These are phyloP conservation scores for Fusarium musae DNA, from an alignment of 2,329 filamentous ascomycete species.

Conservation along the genomic window DNA sequence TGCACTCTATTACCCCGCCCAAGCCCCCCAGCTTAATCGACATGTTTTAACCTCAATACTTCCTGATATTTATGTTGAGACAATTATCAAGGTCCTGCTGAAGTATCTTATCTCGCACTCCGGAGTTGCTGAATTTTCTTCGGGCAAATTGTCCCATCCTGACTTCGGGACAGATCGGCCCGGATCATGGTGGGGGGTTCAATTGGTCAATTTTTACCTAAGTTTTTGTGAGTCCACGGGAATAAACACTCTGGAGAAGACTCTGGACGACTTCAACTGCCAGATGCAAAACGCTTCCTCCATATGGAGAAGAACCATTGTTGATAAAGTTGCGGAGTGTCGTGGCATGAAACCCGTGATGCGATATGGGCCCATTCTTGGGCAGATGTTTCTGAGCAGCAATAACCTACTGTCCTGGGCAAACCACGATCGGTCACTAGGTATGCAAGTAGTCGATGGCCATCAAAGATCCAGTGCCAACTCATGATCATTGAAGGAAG, in stretches of 20 bases:
- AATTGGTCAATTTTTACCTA: constrained; percentile 5
- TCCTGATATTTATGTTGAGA: constrained; percentile 38
- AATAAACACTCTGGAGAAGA: constrained; percentile 5
- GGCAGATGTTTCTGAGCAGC: background rate
- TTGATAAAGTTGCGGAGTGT: background rate
- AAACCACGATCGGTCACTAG: background rate
- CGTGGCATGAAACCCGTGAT: background rate
- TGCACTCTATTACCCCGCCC: too few species aligned
- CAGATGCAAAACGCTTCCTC: background rate
- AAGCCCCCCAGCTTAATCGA: background rate
- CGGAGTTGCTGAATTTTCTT: constrained; percentile 27
- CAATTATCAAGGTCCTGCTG: constrained; percentile 26
- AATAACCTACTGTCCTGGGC: background rate
- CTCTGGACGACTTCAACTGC: background rate
- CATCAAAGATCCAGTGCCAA: background rate
- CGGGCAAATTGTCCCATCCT: constrained; percentile 20
- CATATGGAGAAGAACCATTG: background rate
- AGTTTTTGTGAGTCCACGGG: background rate
- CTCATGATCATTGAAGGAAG: background rate
- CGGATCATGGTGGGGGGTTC: constrained; percentile 13
- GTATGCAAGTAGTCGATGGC: background rate
- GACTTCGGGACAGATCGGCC: constrained; percentile 32
- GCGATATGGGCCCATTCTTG: background rate
- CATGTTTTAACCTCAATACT: constrained; percentile 4
- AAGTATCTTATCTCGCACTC: constrained; percentile 28